phyloP scores from a whole-genome alignment of 768 basidiomycete genomes.

The Tulasnella sp. region DNA sequence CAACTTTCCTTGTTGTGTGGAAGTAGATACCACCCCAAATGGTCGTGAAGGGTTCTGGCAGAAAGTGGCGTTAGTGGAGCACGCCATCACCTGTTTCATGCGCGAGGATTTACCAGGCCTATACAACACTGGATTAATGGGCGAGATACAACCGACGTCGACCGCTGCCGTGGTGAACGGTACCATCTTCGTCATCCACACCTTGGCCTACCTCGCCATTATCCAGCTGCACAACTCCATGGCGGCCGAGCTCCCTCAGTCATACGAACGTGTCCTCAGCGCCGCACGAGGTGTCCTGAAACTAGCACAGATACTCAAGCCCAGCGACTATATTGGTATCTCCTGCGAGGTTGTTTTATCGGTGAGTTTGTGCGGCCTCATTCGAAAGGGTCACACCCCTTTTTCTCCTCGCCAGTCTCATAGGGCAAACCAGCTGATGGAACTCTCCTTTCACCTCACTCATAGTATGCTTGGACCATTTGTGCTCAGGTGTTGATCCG shows the following conservation, averaged over 20 bases:
- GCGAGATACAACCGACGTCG: constrained; percentile 6
- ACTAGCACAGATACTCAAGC: background rate
- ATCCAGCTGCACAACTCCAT: constrained; percentile 18
- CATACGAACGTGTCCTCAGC: constrained; percentile 1
- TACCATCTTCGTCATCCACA: constrained; percentile 16
- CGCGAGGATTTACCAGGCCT: constrained; percentile 1
- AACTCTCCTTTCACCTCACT: background rate
- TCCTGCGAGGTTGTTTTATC: constrained; percentile 7
- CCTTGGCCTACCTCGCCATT: constrained; percentile 14
- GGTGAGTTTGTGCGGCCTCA: background rate
- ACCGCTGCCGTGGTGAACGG: constrained; percentile 7
- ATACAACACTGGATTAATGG: constrained; percentile 16
- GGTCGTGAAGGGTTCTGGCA: constrained; percentile 12
- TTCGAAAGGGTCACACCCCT: background rate
- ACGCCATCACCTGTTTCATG: constrained; percentile 14
- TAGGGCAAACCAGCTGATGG: background rate
- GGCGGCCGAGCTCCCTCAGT: background rate
- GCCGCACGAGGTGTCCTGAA: constrained; percentile 9
- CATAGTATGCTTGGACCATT: constrained; percentile 13
- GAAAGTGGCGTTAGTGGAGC: constrained; percentile 4
- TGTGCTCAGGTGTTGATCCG: constrained; percentile 12
- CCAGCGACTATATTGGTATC: constrained; percentile 2
- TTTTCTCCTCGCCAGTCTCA: background rate
- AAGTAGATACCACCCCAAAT: constrained; percentile 1
- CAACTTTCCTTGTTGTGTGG: background rate